These are phyloP conservation scores for Kentomonas sorsogonicus DNA, from an alignment of 208 protist genomes.

Conservation along the genomic window DNA sequence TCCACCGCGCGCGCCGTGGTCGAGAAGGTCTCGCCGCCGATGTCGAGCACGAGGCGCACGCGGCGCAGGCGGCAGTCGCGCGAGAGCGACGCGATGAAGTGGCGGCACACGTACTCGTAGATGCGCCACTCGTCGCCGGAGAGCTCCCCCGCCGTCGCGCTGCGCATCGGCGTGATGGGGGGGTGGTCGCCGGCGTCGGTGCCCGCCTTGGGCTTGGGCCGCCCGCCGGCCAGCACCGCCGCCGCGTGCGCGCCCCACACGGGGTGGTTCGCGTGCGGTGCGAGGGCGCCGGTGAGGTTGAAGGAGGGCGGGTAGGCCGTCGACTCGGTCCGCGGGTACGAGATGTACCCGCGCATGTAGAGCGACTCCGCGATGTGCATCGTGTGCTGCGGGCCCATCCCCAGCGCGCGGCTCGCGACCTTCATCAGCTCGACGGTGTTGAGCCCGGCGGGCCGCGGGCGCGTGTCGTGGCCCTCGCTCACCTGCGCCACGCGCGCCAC, in stretches of 20 bases:
- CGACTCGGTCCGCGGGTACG: constrained; percentile 96
- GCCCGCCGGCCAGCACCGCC: constrained; percentile 47
- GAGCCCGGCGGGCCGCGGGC: constrained; percentile 75
- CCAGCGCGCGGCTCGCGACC: constrained; percentile 70
- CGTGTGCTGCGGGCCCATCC: constrained; percentile 87
- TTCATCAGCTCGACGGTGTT: constrained; percentile 96
- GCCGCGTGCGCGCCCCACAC: constrained; percentile 76
- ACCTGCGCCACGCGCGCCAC: constrained; percentile 63
- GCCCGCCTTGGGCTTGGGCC: constrained; percentile 71
- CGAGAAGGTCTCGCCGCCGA: constrained; percentile 74
- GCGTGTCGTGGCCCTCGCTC: constrained; percentile 46
- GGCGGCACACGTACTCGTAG: constrained; percentile 86
- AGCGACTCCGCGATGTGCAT: constrained; percentile 94
- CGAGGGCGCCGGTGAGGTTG: constrained; percentile 62
- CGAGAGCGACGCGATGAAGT: constrained; percentile 87
- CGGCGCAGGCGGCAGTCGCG: constrained; percentile 64
- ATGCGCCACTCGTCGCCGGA: constrained; percentile 81
- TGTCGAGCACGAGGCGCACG: constrained; percentile 73
- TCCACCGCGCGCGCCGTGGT: constrained; percentile 69
- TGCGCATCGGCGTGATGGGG: constrained; percentile 89
- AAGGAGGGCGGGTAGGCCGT: constrained; percentile 91
- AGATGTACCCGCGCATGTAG: constrained; percentile 97
- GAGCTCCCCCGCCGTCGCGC: constrained; percentile 50
- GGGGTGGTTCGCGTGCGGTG: constrained; percentile 42
- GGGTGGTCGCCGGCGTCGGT: constrained; percentile 89